Evolutionary conservation across 768 basidiomycete species (phyloP).

Genomic region (Calocybe cyanea): DNA sequence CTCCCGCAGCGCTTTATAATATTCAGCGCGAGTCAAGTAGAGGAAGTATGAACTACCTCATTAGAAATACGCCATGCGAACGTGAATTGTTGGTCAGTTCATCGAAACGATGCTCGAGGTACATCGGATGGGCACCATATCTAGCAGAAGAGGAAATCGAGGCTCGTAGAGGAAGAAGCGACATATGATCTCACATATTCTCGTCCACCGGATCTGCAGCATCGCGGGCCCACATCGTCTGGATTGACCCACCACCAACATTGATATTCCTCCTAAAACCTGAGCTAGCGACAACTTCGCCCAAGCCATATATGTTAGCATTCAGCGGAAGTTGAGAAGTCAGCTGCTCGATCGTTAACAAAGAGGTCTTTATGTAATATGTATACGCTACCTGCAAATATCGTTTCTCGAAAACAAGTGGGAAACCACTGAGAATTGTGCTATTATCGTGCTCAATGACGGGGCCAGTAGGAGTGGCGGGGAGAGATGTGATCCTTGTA

Average conservation of each 20-base stretch:
- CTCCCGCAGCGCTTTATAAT: constrained; percentile 52
- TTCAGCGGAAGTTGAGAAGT: constrained; percentile 61
- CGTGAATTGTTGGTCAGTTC: constrained; percentile 42
- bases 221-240: constrained; percentile 68
- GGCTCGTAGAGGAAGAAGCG: background rate
- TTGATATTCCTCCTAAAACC: constrained; percentile 64
- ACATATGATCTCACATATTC: constrained; percentile 47
- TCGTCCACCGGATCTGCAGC: constrained; percentile 59
- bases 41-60: constrained; percentile 40
- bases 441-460: constrained; percentile 46
- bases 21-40: constrained; percentile 5
- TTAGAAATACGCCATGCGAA: constrained; percentile 75
- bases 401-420: constrained; percentile 75
- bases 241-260: constrained; percentile 53
- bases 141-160: constrained; percentile 25
- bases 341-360: constrained; percentile 32
- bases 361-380: background rate
- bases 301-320: constrained; percentile 76
- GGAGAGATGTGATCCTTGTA: constrained; percentile 60
- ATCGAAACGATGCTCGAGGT: constrained; percentile 71
- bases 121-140: constrained; percentile 72
- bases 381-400: constrained; percentile 56
- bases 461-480: constrained; percentile 54
- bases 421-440: constrained; percentile 59
- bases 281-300: constrained; percentile 67